Evolutionary conservation across 768 basidiomycete species (phyloP), one percentile per base, ranked within the genome.

Genomic region (Rhizopogon roseolus): DNA sequence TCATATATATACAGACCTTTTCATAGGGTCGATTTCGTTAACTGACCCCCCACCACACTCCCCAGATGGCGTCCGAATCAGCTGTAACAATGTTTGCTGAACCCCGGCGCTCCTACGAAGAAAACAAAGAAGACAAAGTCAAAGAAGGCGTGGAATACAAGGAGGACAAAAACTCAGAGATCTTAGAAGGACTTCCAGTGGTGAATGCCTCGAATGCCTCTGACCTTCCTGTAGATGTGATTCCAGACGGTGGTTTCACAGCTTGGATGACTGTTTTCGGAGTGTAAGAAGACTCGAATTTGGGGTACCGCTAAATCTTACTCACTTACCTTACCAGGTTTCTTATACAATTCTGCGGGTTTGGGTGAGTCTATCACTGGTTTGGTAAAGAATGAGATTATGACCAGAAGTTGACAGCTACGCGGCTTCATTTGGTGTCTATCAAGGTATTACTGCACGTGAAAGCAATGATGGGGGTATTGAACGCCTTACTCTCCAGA

Each of bases 401-500:
- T 22, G 7, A 10, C 32, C 16, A 17, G 39, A 9, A 46, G 25
- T 27, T 9, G 46, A 25, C 13, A 46, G 67, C 3, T 67, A 70
- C 49, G 61, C 64, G 11, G 62, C 58, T 37, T 62, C 66, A 9
- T 70, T 62, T 50, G 69, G 67, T 25, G 68, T 69, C 6, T 70
- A 68, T 52, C 64, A 70, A 63, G 66, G 64, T 60, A 49, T 6
- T 28, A n/a, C 3, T 1, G 9, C 34, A 13, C 13, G 5, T 13
- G 13, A 36, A 36, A 36, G 10, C 34, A 9, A n/a, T 22, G 22
- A 32, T 22, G 38, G 3, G 5, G 63, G 66, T 50, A 9, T 17
- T 22, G 11, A 22, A 32, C 22, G 5, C 5, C 2, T 48, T 28
- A 22, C 34, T 9, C n/a, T 41, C 16, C 46, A 69, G 69, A 68